Percentiles rank a stretch among this genome's conserved stretches.
Evolutionary conservation across 2,329 filamentous ascomycete genomes (phyloP).

Genomic region (Paecilomyces fulvus): DNA sequence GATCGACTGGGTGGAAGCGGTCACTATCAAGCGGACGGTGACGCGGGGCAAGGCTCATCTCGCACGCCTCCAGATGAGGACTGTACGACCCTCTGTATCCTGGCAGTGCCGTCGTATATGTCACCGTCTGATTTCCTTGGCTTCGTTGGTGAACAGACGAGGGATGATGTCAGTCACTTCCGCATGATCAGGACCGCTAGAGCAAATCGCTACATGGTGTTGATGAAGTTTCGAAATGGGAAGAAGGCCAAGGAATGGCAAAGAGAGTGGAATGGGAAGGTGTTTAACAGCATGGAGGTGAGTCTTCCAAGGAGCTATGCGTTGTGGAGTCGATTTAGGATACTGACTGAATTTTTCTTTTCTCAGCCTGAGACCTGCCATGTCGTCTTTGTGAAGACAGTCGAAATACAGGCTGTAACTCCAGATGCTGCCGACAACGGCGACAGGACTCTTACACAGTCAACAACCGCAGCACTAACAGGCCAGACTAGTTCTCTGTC

Average conservation of each 20-base stretch:
- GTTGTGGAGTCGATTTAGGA: slow-evolving; percentile 1
- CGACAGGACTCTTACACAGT: slow-evolving; percentile 56
- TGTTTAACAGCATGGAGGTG: slow-evolving; percentile 88
- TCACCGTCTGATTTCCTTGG: slow-evolving; percentile 83
- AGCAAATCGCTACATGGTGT: slow-evolving; percentile 85
- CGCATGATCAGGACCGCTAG: slow-evolving; percentile 84
- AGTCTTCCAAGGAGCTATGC: slow-evolving; percentile 18
- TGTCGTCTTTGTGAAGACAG: slow-evolving; percentile 87
- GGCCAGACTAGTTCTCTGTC: slow-evolving; percentile 25
- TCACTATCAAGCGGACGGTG: slow-evolving; percentile 6
- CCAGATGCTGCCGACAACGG: slow-evolving; percentile 49
- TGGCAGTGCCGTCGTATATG: slow-evolving; percentile 90
- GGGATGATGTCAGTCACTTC: slow-evolving; percentile 83
- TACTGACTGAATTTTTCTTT: slow-evolving; percentile 8
- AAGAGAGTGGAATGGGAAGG: slow-evolving; percentile 79
- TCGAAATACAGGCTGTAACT: slow-evolving; percentile 62
- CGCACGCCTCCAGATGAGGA: slow-evolving; percentile 40
- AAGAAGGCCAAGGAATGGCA: slow-evolving; percentile 71
- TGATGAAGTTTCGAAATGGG: slow-evolving; percentile 82
- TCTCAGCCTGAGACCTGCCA: slow-evolving; percentile 80
- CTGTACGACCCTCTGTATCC: slow-evolving; percentile 83
- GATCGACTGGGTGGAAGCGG: slow-evolving; percentile 17
- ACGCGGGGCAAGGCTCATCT: slow-evolving; percentile 7
- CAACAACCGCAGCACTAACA: slow-evolving; percentile 22
- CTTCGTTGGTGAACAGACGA: slow-evolving; percentile 81